Conservation (phyloP, 768 basidiomycete species). For the Calocera viscosa region DNA sequence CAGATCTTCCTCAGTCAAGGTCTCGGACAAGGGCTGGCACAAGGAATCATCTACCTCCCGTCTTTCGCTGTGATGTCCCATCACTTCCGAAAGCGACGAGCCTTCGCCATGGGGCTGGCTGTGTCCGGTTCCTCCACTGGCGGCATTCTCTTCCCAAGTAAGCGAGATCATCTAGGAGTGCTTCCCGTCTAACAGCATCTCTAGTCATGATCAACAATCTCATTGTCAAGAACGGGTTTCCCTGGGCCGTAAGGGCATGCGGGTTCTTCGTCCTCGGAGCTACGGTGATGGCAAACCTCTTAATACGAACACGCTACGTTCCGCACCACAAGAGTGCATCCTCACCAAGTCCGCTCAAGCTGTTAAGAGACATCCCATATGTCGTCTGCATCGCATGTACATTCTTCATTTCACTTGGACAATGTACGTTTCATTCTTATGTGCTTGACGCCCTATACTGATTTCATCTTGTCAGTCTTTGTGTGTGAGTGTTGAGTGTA, state of each 20-base stretch:
- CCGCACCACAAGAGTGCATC: conserved; percentile 24
- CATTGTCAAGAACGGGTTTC: conserved; percentile 30
- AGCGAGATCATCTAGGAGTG: neutral
- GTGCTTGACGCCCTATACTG: neutral
- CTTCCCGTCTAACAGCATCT: neutral
- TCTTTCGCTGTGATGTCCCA: conserved; percentile 21
- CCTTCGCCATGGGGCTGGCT: conserved; percentile 20
- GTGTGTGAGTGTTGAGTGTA: too few relatives aligned
- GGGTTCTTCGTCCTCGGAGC: conserved; percentile 33
- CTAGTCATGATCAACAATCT: conserved; percentile 45
- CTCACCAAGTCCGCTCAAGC: conserved; percentile 8
- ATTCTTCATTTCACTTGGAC: neutral
- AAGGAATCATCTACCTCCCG: conserved; percentile 21
- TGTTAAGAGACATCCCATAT: conserved; percentile 12
- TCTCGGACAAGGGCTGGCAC: conserved; percentile 20
- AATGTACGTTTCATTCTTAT: neutral
- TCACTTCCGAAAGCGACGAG: conserved; percentile 19
- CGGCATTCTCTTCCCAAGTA: conserved; percentile 23
- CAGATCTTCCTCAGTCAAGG: conserved; percentile 22
- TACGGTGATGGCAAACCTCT: conserved; percentile 26
- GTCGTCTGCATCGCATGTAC: conserved; percentile 7
- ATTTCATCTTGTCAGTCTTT: neutral
- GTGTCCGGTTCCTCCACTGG: conserved; percentile 11
- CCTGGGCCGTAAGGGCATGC: conserved; percentile 36
- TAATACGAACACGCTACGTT: conserved; percentile 31